A percentile compares a stretch with the other conserved stretches of the same genome.
Evolutionary conservation across 2,329 filamentous ascomycete species (phyloP).

Genomic region (Neoascochyta sp.): DNA sequence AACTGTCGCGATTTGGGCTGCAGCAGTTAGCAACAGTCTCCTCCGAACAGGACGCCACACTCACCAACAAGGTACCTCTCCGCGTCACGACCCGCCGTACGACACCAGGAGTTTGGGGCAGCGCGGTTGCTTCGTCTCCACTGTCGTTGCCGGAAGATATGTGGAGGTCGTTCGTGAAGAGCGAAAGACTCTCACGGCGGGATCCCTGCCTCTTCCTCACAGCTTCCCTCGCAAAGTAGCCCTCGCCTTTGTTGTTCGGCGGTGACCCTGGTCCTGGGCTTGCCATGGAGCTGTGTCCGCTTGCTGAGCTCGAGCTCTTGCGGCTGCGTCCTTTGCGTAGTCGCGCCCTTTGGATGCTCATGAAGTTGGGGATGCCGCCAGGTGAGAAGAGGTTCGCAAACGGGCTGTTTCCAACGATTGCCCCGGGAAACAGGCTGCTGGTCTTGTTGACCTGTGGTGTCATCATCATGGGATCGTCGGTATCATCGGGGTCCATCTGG

Average conservation of each 20-base stretch:
- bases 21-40: conserved; percentile 12
- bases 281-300: conserved; percentile 64
- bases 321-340: conserved; percentile 57
- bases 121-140: conserved; percentile 60
- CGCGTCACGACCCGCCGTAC: conserved; percentile 80
- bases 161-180: conserved; percentile 84
- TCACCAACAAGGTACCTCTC: conserved; percentile 80
- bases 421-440: conserved; percentile 44
- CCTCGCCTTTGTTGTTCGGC: conserved; percentile 55
- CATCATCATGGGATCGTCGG: conserved; percentile 69
- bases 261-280: conserved; percentile 74
- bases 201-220: conserved; percentile 51
- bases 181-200: conserved; percentile 81
- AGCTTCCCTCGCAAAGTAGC: conserved; percentile 54
- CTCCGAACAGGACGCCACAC: conserved; percentile 29
- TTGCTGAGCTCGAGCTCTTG: conserved; percentile 67
- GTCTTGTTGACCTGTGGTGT: conserved; percentile 73
- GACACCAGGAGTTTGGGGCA: conserved; percentile 62
- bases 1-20: conserved; percentile 97
- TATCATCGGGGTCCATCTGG: conserved; percentile 47
- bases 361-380: conserved; percentile 67
- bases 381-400: conserved; percentile 65
- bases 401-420: conserved; percentile 50
- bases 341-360: conserved; percentile 69
- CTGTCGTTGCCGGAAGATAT: conserved; percentile 77